These are phyloP conservation scores for Botrytis elliptica DNA, from an alignment of 2,329 filamentous ascomycete species.

Conservation along the genomic window DNA sequence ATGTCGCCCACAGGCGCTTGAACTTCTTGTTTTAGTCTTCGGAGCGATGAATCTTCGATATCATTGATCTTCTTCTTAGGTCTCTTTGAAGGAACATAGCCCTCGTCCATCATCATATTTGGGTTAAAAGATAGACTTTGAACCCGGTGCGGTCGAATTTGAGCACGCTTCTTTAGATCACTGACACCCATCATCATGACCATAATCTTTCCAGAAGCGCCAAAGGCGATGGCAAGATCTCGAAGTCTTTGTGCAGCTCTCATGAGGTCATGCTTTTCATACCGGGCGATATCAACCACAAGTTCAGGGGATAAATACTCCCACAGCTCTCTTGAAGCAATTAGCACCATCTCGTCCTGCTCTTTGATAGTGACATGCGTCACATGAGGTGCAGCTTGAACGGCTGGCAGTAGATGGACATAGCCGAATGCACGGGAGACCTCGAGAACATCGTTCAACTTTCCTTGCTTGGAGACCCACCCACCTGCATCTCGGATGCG, in stretches of 20 bases:
- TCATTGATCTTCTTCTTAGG: constrained; percentile 60
- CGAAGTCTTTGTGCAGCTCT: constrained; percentile 89
- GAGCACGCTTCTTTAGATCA: constrained; percentile 83
- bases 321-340: constrained; percentile 93
- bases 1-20: constrained; percentile 88
- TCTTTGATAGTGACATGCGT: constrained; percentile 76
- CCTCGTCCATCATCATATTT: constrained; percentile 69
- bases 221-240: constrained; percentile 93
- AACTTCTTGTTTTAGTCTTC: constrained; percentile 84
- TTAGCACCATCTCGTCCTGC: constrained; percentile 87
- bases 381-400: constrained; percentile 87
- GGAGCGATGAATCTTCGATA: constrained; percentile 81
- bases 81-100: constrained; percentile 63
- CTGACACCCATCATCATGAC: constrained; percentile 96
- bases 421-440: constrained; percentile 96
- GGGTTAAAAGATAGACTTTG: constrained; percentile 79
- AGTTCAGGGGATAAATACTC: constrained; percentile 88
- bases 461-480: constrained; percentile 92
- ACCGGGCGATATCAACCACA: constrained; percentile 85
- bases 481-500: constrained; percentile 93
- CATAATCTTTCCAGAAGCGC: constrained; percentile 93
- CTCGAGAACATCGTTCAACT: constrained; percentile 85
- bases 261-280: constrained; percentile 89
- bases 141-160: constrained; percentile 67
- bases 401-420: constrained; percentile 84